phyloP scores from a whole-genome alignment of 208 protist species.

The Phytomonas francai region DNA sequence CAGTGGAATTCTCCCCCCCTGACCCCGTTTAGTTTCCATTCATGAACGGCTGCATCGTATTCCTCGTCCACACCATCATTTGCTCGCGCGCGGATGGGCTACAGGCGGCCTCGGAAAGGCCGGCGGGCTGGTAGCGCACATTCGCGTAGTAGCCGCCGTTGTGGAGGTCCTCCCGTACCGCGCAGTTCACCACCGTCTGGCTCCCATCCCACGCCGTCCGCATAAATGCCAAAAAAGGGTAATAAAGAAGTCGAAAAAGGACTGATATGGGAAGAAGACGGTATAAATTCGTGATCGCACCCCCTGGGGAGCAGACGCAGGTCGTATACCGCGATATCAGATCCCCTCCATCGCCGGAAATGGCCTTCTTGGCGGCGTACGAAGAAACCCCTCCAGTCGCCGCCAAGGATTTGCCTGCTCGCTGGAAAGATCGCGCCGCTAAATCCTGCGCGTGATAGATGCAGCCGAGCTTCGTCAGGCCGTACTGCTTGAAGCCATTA shows the following conservation, averaged over 20 bases:
- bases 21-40: conserved; percentile 26
- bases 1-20: neutral
- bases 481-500: conserved; percentile 78
- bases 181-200: conserved; percentile 76
- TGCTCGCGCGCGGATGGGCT: conserved; percentile 40
- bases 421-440: conserved; percentile 48
- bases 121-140: conserved; percentile 38
- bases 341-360: neutral
- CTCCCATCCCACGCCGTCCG: conserved; percentile 63
- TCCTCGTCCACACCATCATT: conserved; percentile 55
- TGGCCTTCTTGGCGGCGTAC: neutral
- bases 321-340: conserved; percentile 43
- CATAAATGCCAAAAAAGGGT: conserved; percentile 61
- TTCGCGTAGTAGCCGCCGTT: conserved; percentile 86
- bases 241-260: conserved; percentile 48
- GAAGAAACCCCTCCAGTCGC: neutral
- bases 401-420: conserved; percentile 8
- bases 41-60: conserved; percentile 82
- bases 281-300: conserved; percentile 68
- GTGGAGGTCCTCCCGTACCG: conserved; percentile 58
- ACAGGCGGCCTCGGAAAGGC: conserved; percentile 64
- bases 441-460: conserved; percentile 79
- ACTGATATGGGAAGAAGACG: conserved; percentile 41
- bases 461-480: conserved; percentile 79
- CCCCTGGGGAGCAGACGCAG: conserved; percentile 68